Conservation (phyloP, 306 rosid genomes). For the Prinsepia uniflora region DNA sequence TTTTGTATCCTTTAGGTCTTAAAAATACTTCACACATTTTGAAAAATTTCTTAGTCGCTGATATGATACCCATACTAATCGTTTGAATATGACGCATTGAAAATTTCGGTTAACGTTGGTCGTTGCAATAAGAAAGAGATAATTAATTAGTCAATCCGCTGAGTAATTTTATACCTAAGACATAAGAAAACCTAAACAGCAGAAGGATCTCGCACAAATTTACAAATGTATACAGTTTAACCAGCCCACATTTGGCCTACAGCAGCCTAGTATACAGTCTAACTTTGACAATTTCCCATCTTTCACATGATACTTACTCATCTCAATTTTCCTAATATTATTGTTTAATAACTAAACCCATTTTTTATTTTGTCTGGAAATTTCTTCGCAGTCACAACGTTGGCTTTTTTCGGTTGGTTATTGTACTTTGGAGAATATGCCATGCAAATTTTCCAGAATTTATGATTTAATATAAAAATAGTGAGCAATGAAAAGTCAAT, state of each 20-base stretch:
- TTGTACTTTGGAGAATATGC: too few species aligned
- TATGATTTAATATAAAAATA: not conserved
- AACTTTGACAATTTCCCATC: slow-evolving; percentile 24
- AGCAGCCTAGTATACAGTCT: not conserved
- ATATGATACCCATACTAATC: too few species aligned
- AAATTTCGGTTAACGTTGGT: too few species aligned
- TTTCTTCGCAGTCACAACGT: not conserved
- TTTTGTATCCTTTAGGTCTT: too few species aligned
- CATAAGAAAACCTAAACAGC: not conserved
- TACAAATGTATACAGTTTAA: not conserved
- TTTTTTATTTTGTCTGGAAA: not conserved
- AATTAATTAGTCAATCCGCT: too few species aligned
- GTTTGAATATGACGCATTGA: too few species aligned
- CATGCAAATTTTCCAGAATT: not conserved
- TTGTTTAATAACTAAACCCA: not conserved
- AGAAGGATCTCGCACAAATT: not conserved
- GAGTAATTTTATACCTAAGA: too few species aligned
- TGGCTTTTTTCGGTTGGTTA: not conserved
- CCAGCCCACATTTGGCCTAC: not conserved
- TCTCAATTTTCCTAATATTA: not conserved
- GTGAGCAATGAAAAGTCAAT: too few species aligned
- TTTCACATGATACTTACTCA: not conserved
- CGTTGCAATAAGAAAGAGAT: too few species aligned
- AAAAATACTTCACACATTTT: too few species aligned
- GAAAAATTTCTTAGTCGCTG: too few species aligned